Evolutionary conservation across 805 yeast genomes (phyloP), one percentile per base, ranked within the genome.

Genomic region (Wickerhamiella galacta): DNA sequence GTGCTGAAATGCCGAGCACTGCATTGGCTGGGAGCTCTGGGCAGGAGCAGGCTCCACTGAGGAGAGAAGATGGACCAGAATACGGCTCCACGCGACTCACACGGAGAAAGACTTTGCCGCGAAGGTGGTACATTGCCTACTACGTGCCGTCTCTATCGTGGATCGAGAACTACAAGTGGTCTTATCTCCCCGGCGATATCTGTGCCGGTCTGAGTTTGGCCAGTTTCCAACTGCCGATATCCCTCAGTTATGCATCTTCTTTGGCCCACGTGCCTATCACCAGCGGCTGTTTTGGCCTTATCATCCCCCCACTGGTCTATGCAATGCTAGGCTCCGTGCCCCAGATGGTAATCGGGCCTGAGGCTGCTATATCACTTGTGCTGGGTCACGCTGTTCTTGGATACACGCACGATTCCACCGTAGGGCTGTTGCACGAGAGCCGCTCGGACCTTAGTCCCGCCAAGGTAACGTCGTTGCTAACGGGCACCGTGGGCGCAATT

Each of bases 301-400:
- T 80, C 1, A 60, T 78, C 3, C 81, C 90, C 0, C 92, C 94
- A 0, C 56, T 76, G n/a, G 56, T 79, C 6, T 83, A 83, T 49
- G 64, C 81, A 5, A 39, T 82, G 3, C 61, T 82, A 38, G 95
- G 95, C 0, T 69, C 90, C 0, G 92, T 82, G 1, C 94, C 94
- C 0, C 75, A 75, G 38, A 70, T 83, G 76, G 72, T 82, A 25
- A 92, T 83, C 14, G 94, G 94, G 0, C 94, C 95, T 1, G 92
- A 83, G 52, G 85, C 87, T 14, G 85, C 93, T 1, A 72, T 81
- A 6, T 79, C 92, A 0, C 60, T 85, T 44, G 72, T 83, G 10
- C 72, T 78, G 17, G 94, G 94, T 2, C 87, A 77, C 44, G 71
- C 76, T 0, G 69, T 80, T 7, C 77, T 75, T 38, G 68, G 64